Base-by-base conservation (phyloP, 441 rosid species). In the Flueggea neowawraea region DNA sequence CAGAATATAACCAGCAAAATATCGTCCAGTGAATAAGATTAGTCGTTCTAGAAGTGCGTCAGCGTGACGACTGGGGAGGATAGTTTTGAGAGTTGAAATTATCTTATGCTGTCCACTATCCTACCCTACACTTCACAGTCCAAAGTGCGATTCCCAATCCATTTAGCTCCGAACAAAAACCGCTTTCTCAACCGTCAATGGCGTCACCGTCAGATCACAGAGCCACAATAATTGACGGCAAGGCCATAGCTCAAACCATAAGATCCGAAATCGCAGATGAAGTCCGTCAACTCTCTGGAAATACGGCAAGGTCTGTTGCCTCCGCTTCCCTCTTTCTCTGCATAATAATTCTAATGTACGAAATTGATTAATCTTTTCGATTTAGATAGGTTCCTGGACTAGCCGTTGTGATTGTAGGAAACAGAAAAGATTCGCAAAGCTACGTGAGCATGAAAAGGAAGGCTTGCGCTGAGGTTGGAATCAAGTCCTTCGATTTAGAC, bases 381-480 rank as follows among this genome's bases (percentile, higher is more conserved):
- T 22, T 22, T 22, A 22, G 28, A 22, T 75, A 90, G 96, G 95
- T 88, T 50, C 97, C 97, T 41, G 97, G 97, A 50, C 70, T 93
- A 68, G 97, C 97, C 7, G 96, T 93, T 17, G 91, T 88, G 59
- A 85, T 90, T 50, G 96, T 88, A 16, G 98, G 98, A 41, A 32
- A 31, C 63, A 77, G 96, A 58, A 90, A 86, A 73, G 98, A 90
- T 72, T 88, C 97, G 49, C 88, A 82, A 69, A 93, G 89, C 67
- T 93, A 90, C 72, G 98, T 93, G 57, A 79, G 56, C 55, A 93
- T 84, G 90, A 93, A 93, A 81, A 85, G 98, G 73, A 90, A 88
- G 70, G 95, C 95, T 0, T 93, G 96, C 71, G 87, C 88, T 39
- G 97, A 93, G 84, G 95, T 88, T 66, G 97, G 98, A 65, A 87